These are phyloP conservation scores for Carex sylvatica DNA, from an alignment of 202 grass and related monocot genomes.

Conservation along the genomic window DNA sequence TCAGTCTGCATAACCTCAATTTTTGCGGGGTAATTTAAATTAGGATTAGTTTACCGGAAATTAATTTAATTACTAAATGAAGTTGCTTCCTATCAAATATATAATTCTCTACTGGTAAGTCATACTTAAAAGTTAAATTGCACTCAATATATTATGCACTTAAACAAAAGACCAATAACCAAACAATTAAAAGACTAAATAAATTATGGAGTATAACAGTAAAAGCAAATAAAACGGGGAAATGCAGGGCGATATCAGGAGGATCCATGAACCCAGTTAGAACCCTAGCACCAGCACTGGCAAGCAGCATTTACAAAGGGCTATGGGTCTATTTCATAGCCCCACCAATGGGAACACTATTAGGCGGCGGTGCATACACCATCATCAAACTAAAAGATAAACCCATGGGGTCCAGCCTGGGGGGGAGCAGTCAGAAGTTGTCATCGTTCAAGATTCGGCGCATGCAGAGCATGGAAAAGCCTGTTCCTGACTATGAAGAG, in stretches of 20 bases:
- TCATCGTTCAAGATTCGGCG: slow-evolving; percentile 94
- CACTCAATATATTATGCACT: neutral
- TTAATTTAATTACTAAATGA: neutral
- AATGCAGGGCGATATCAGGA: slow-evolving; percentile 89
- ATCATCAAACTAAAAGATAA: slow-evolving; percentile 54
- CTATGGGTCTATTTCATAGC: slow-evolving; percentile 93
- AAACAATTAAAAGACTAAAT: neutral
- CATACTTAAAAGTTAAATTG: neutral
- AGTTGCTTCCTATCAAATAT: neutral
- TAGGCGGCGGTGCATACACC: slow-evolving; percentile 68
- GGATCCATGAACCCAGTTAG: slow-evolving; percentile 98
- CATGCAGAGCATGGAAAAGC: slow-evolving; percentile 62
- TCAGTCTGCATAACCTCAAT: slow-evolving; percentile 98
- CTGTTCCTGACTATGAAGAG: slow-evolving; percentile 17
- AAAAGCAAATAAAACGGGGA: neutral
- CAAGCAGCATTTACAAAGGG: slow-evolving; percentile 58
- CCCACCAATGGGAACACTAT: slow-evolving; percentile 68
- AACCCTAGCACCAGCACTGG: slow-evolving; percentile 88
- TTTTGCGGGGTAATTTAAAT: slow-evolving; percentile 73
- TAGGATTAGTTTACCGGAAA: neutral
- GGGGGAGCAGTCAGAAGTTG: slow-evolving; percentile 35
- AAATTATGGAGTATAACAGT: neutral
- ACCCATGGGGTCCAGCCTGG: slow-evolving; percentile 12
- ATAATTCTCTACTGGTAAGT: neutral
- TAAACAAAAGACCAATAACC: neutral